Percentiles rank a stretch among this genome's conserved stretches.
phyloP scores from a whole-genome alignment of 2,329 filamentous ascomycete genomes.

The Uncinocarpus reesii region DNA sequence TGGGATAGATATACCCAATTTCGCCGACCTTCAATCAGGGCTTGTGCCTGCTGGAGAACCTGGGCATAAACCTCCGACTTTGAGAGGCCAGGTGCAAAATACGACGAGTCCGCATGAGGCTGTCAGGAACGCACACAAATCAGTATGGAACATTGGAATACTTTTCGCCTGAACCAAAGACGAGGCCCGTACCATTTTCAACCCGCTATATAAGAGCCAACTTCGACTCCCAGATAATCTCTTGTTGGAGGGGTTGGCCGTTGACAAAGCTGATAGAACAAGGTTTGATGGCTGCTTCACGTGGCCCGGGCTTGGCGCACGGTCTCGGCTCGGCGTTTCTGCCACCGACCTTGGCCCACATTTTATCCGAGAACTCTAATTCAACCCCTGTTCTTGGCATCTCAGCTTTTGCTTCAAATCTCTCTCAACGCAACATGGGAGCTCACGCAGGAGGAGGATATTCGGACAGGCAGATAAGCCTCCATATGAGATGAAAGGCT shows the following conservation, averaged over 20 bases:
- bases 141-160: neutral
- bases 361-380: slow-evolving; percentile 1
- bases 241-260: too few species aligned
- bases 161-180: too few species aligned
- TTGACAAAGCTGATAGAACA: neutral
- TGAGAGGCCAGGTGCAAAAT: slow-evolving; percentile 30
- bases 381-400: neutral
- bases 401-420: too few species aligned
- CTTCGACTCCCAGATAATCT: too few species aligned
- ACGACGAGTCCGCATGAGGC: slow-evolving; percentile 42
- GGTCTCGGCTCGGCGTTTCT: neutral
- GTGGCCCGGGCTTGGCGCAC: neutral
- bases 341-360: slow-evolving; percentile 1
- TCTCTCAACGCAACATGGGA: too few species aligned
- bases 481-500: neutral
- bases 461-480: neutral
- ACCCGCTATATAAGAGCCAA: too few species aligned
- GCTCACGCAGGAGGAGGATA: too few species aligned
- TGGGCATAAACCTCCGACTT: slow-evolving; percentile 38
- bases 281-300: neutral
- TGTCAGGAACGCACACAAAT: slow-evolving; percentile 18
- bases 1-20: slow-evolving; percentile 36
- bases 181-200: too few species aligned
- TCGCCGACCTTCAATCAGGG: slow-evolving; percentile 34
- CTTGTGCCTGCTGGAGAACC: slow-evolving; percentile 31